These are phyloP conservation scores for Hypoxylon sp. DNA, from an alignment of 2,329 filamentous ascomycete genomes.

Conservation along the genomic window DNA sequence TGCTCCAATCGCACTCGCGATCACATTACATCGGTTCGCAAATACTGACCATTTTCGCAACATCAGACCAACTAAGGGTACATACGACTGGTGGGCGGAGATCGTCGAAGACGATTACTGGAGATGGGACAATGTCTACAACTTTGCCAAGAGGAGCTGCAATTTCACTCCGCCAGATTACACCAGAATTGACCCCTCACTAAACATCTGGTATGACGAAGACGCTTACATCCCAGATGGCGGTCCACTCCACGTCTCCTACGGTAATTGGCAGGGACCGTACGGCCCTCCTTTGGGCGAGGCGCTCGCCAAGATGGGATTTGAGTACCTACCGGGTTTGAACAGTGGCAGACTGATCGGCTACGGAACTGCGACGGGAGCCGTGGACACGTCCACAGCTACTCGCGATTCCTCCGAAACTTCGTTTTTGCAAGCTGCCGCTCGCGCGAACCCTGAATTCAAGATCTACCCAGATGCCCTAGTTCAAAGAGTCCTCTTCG, in stretches of 20 bases:
- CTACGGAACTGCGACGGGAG: neutral
- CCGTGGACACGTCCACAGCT: neutral
- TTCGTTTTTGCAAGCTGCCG: constrained; percentile 4
- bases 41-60: constrained; percentile 1
- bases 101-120: constrained; percentile 3
- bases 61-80: neutral
- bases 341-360: constrained; percentile 3
- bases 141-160: constrained; percentile 2
- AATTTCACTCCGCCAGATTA: neutral
- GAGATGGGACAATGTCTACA: constrained; percentile 3
- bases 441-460: neutral
- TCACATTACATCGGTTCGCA: neutral
- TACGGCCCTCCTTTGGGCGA: neutral
- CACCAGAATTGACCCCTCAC: constrained; percentile 5
- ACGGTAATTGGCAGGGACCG: neutral
- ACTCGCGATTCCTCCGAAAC: constrained; percentile 3
- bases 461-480: constrained; percentile 2
- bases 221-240: constrained; percentile 6
- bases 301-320: neutral
- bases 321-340: neutral
- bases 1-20: neutral
- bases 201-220: neutral
- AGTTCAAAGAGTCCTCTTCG: neutral
- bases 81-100: constrained; percentile 2
- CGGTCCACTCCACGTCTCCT: constrained; percentile 1